phyloP scores from a whole-genome alignment of 768 basidiomycete species.

The Lactifluus hygrophoroides region DNA sequence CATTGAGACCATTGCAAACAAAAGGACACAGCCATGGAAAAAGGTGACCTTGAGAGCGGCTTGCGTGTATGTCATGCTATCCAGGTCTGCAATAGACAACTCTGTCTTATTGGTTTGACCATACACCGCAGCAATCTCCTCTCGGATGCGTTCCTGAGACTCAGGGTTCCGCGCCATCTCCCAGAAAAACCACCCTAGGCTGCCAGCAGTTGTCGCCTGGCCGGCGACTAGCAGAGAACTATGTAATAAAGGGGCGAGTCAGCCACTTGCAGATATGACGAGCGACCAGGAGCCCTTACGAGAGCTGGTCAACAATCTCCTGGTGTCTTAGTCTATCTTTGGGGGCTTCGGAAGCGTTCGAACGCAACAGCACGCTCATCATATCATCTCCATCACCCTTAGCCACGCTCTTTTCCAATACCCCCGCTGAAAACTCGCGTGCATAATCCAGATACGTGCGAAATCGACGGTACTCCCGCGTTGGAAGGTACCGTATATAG shows the following conservation, averaged over 20 bases:
- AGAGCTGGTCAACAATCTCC: slow-evolving; percentile 11
- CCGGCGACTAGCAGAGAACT: slow-evolving; percentile 21
- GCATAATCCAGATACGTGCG: background rate
- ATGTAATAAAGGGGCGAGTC: background rate
- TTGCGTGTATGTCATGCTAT: slow-evolving; percentile 10
- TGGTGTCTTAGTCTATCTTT: background rate
- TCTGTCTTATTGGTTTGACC: background rate
- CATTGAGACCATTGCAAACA: background rate
- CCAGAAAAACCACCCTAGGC: slow-evolving; percentile 16
- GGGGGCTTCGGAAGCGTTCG: slow-evolving; percentile 7
- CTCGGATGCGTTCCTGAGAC: slow-evolving; percentile 15
- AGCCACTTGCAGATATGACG: background rate
- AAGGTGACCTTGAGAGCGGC: slow-evolving; percentile 13
- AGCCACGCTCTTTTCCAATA: background rate
- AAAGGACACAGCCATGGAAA: background rate
- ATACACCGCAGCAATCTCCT: slow-evolving; percentile 13
- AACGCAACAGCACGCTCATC: slow-evolving; percentile 6
- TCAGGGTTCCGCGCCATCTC: slow-evolving; percentile 19
- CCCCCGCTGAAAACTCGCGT: background rate
- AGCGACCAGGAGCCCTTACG: background rate
- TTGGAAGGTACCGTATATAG: slow-evolving; percentile 2
- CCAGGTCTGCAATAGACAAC: slow-evolving; percentile 6
- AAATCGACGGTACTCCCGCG: slow-evolving; percentile 6
- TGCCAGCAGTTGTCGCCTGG: slow-evolving; percentile 21
- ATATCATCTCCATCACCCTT: slow-evolving; percentile 4